These are phyloP conservation scores for Mycena albidolilacea DNA, from an alignment of 768 basidiomycete species.

Conservation along the genomic window DNA sequence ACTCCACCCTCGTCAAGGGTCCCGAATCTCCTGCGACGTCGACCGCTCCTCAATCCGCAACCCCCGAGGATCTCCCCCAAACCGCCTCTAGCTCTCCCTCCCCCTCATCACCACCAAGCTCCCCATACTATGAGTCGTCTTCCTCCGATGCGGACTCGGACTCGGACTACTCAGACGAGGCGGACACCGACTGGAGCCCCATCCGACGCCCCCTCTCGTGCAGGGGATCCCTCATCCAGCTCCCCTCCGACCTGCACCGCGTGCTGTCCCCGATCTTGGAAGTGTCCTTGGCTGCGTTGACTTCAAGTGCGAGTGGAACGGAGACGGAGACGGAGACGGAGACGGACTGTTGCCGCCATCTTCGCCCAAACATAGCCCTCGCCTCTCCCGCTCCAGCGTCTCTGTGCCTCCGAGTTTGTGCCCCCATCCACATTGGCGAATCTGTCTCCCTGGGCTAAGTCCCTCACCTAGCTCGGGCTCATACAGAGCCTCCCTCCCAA, in stretches of 20 bases:
- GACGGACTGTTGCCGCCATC: conserved; percentile 52
- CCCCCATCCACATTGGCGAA: background rate
- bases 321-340: conserved; percentile 38
- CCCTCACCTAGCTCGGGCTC: conserved; percentile 33
- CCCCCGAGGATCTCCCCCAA: background rate
- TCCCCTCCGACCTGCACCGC: background rate
- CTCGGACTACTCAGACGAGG: background rate
- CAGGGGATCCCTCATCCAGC: background rate
- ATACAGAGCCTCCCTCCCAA: background rate
- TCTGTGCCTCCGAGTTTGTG: conserved; percentile 17
- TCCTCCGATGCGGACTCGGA: conserved; percentile 52
- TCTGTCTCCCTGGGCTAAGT: conserved; percentile 12
- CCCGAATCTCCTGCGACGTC: background rate
- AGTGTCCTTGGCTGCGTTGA: background rate
- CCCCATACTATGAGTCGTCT: background rate
- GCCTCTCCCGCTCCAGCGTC: too few relatives aligned
- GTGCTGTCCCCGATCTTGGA: conserved; percentile 3
- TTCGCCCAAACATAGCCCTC: background rate
- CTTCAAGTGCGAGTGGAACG: background rate
- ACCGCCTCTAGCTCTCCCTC: background rate
- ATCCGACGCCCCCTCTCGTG: background rate
- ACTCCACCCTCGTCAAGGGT: background rate
- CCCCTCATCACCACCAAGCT: background rate
- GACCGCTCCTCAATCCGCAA: background rate
- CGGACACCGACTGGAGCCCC: background rate